Conservation (phyloP, 164 flowering plant species). For the Vitis labrusca region DNA sequence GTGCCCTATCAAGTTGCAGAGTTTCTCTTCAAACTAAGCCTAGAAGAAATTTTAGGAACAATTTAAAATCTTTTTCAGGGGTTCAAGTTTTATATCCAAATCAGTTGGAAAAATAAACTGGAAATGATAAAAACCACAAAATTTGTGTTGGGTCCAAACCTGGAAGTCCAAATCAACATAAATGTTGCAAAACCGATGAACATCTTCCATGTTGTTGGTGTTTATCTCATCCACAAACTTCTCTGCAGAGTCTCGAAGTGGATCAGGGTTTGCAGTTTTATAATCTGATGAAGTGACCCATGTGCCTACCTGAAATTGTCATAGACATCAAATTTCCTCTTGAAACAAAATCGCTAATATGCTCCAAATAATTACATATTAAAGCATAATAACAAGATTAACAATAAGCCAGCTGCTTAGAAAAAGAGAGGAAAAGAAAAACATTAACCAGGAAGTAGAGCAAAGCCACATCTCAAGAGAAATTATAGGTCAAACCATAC, state of each 20-base stretch:
- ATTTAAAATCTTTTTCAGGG: not conserved
- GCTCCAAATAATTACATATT: not conserved
- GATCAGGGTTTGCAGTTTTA: constrained; percentile 75
- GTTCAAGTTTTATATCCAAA: not conserved
- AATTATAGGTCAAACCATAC: not conserved
- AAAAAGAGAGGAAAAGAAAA: not conserved
- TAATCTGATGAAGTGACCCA: constrained; percentile 74
- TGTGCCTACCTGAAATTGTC: constrained; percentile 52
- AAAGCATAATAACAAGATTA: not conserved
- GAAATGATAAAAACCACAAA: not conserved
- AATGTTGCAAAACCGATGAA: constrained; percentile 74
- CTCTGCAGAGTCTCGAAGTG: constrained; percentile 77
- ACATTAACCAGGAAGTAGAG: not conserved
- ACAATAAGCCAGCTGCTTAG: no score
- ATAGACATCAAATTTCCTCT: not conserved
- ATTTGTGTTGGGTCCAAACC: constrained; percentile 38
- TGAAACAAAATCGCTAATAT: not conserved
- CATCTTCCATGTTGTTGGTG: constrained; percentile 64
- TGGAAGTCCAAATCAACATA: constrained; percentile 63
- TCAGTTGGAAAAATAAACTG: not conserved
- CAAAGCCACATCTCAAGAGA: not conserved
- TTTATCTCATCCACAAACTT: constrained; percentile 73
- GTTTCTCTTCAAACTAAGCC: not conserved
- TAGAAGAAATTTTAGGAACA: not conserved
- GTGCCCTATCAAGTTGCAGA: not conserved